Evolutionary conservation across 2,329 filamentous ascomycete species (phyloP).

Genomic region (Alternaria sp.): DNA sequence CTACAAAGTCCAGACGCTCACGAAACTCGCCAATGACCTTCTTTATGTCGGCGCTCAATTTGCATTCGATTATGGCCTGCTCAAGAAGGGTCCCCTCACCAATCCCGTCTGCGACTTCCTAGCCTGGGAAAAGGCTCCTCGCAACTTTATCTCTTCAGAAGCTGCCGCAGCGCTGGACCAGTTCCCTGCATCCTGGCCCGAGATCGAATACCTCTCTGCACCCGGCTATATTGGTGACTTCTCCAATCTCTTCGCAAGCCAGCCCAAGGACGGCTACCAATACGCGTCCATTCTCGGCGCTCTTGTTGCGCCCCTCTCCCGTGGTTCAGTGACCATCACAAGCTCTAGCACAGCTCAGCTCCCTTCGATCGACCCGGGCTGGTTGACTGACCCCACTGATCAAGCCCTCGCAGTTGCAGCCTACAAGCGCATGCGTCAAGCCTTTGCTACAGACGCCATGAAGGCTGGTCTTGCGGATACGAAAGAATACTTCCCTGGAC

Average conservation of each 20-base stretch:
- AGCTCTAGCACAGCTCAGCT: constrained; percentile 28
- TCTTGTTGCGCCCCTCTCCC: constrained; percentile 42
- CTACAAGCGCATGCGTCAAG: constrained; percentile 39
- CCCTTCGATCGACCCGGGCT: constrained; percentile 45
- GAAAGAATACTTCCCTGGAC: constrained; percentile 36
- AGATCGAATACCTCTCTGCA: constrained; percentile 31
- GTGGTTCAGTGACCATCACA: constrained; percentile 45
- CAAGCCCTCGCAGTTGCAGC: constrained; percentile 38
- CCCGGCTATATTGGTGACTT: constrained; percentile 24
- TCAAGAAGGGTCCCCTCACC: constrained; percentile 22
- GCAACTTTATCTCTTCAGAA: constrained; percentile 14
- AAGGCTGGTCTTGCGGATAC: neutral
- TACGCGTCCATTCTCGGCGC: constrained; percentile 42
- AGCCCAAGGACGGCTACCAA: constrained; percentile 35
- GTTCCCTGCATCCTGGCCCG: constrained; percentile 33
- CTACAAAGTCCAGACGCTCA: constrained; percentile 23
- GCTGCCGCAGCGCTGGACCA: constrained; percentile 9
- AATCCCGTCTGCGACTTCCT: constrained; percentile 29
- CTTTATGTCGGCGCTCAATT: constrained; percentile 21
- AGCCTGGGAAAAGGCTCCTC: constrained; percentile 32
- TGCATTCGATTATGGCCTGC: constrained; percentile 8
- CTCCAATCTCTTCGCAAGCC: constrained; percentile 18
- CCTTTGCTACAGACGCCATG: constrained; percentile 31
- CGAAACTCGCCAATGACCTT: constrained; percentile 21
- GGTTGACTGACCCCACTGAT: constrained; percentile 44